phyloP scores from a whole-genome alignment of 345 rosid genomes.

The Murraya koenigii region DNA sequence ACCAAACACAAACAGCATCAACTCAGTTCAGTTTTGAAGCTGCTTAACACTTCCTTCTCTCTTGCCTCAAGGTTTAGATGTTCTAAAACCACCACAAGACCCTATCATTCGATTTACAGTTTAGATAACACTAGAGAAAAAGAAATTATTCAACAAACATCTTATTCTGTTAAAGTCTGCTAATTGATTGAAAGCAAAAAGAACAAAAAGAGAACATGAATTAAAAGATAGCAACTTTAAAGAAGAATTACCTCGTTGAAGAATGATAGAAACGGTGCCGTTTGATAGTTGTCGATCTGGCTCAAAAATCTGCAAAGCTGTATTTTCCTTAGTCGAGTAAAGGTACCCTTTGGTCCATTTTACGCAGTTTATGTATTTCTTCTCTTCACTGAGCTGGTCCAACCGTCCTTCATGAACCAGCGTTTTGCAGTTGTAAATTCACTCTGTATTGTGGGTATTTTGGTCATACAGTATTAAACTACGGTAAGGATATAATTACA shows the following conservation, averaged over 20 bases:
- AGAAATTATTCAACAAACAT: background rate
- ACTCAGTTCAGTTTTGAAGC: slow-evolving; percentile 1
- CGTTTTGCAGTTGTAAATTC: background rate
- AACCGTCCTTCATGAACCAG: background rate
- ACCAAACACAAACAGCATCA: slow-evolving; percentile 13
- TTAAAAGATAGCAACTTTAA: background rate
- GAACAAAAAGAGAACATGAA: background rate
- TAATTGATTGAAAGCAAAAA: background rate
- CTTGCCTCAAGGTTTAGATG: slow-evolving; percentile 11
- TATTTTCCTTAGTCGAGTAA: background rate
- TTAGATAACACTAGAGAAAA: background rate
- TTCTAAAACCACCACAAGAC: slow-evolving; percentile 20
- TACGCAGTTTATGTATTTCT: background rate
- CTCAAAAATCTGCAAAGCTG: background rate
- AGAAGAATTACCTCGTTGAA: background rate
- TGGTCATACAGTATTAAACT: background rate
- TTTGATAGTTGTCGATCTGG: background rate
- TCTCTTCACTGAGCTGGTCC: background rate
- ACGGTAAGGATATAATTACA: background rate
- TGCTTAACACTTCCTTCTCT: slow-evolving; percentile 1
- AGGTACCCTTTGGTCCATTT: background rate
- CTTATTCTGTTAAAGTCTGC: background rate
- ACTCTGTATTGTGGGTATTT: background rate
- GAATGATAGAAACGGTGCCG: background rate
- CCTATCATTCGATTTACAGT: slow-evolving; percentile 5